Percentiles rank a stretch among this genome's conserved stretches.
Evolutionary conservation across 2,329 filamentous ascomycete genomes (phyloP).

Genomic region (Ascochyta rabiei): DNA sequence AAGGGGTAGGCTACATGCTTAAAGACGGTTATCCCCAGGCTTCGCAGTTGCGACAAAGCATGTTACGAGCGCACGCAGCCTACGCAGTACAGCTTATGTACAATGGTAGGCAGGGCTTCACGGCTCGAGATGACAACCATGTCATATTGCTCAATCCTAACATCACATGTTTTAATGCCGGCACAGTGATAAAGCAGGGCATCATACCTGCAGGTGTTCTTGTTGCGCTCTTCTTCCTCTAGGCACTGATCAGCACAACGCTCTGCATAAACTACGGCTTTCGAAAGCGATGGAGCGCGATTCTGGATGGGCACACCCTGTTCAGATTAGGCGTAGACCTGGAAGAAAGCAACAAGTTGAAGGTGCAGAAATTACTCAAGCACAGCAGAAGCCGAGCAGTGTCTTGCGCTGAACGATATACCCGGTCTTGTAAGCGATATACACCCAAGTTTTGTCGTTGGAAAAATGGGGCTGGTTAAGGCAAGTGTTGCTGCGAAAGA

Average conservation of each 20-base stretch:
- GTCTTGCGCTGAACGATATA: not conserved
- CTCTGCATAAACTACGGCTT: constrained; percentile 9
- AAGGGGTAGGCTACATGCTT: not conserved
- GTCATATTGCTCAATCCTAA: not conserved
- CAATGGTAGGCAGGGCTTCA: constrained; percentile 14
- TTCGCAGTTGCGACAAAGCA: constrained; percentile 1
- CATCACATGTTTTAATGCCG: constrained; percentile 3
- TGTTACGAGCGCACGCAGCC: constrained; percentile 3
- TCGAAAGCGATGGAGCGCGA: constrained; percentile 13
- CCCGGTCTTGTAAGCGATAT: constrained; percentile 10
- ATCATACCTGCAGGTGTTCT: constrained; percentile 3
- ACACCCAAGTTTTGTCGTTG: not conserved
- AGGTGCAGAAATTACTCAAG: not conserved
- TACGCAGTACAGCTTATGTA: constrained; percentile 15
- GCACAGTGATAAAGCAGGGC: constrained; percentile 2
- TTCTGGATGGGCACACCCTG: constrained; percentile 15
- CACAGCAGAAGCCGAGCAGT: not conserved
- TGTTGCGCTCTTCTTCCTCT: constrained; percentile 4
- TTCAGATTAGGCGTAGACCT: constrained; percentile 8
- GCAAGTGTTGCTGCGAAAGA: not conserved
- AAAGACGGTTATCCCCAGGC: constrained; percentile 8
- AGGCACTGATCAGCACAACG: constrained; percentile 1
- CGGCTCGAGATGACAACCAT: not conserved
- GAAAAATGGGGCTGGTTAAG: constrained; percentile 6
- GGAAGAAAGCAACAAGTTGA: not conserved